Evolutionary conservation across 2,329 filamentous ascomycete species (phyloP), one percentile per base, ranked within the genome.

Genomic region (Hypomyces perniciosus): DNA sequence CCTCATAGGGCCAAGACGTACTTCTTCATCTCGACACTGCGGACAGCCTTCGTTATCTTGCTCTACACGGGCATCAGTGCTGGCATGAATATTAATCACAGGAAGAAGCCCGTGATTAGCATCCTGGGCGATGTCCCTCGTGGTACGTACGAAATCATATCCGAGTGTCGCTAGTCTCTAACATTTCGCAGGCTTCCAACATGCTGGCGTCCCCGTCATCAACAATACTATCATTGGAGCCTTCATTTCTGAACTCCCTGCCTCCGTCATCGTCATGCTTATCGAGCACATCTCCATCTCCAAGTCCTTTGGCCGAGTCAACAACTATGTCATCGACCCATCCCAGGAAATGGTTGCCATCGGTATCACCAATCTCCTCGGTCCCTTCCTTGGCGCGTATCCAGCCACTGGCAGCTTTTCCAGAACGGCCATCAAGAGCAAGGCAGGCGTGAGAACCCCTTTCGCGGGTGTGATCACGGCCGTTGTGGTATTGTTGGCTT

Each of bases 351-450:
- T 91, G 46, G 84, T 91, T 29, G 86, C 85, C 34, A 88, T 90
- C 59, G 86, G 86, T 56, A 79, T 90, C 3, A 81, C 79, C 35
- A 91, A 91, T 63, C 69, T 90, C 33, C 76, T 91, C 8, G 86
- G 84, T 13, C 84, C 88, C 8, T 92, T 93, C 73, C 73, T 92
- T 1, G 87, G 90, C 46, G 89, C 77, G 2, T 96, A 95, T 60
- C 88, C 90, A 4, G 87, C 88, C 0, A 96, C 90, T 8, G 90
- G 90, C 5, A 95, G 90, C 2, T 96, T 96, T 75, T 92, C 88
- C 6, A 83, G 90, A 54, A 95, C 90, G 26, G 90, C 90, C 46
- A 95, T 96, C 74, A 95, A 95, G 69, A 88, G 90, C n/a, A 95
- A 95, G 71, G 88, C 90, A 48, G 90, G 90, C 64, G 90, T 95